A percentile compares a stretch with the other conserved stretches of the same genome.
These are phyloP conservation scores for Elymus sibiricus DNA, from an alignment of 176 grass and related monocot species.

Conservation along the genomic window DNA sequence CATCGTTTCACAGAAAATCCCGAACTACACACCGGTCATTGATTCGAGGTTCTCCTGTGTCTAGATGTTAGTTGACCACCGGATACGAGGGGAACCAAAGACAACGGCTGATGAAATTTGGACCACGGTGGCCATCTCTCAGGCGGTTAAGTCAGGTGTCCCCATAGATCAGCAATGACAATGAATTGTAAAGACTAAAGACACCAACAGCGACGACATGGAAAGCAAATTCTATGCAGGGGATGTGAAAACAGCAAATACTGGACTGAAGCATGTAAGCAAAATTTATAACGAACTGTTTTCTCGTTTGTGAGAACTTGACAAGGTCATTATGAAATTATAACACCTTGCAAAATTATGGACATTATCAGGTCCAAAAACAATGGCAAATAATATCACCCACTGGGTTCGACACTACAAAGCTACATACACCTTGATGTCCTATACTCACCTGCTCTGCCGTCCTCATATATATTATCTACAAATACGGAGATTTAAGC, in stretches of 20 bases:
- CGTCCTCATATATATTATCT: slow-evolving; percentile 21
- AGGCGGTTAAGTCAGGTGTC: no score
- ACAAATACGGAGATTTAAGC: slow-evolving; percentile 42
- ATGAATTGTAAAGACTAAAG: background rate
- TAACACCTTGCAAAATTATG: background rate
- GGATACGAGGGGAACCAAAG: no score
- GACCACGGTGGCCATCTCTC: no score
- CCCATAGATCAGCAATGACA: background rate
- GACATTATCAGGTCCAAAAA: slow-evolving; percentile 49
- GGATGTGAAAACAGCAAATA: background rate
- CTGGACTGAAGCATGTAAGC: background rate
- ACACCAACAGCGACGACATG: background rate
- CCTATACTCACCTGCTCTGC: slow-evolving; percentile 35
- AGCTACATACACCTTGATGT: slow-evolving; percentile 42
- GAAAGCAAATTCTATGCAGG: background rate
- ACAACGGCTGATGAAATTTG: no score
- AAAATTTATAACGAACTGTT: slow-evolving; percentile 15
- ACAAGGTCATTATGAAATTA: slow-evolving; percentile 26
- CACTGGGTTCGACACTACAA: slow-evolving; percentile 24
- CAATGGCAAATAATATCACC: slow-evolving; percentile 43
- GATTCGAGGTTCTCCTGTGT: no score
- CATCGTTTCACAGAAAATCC: no score
- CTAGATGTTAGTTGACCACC: no score
- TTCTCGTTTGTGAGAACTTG: slow-evolving; percentile 26
- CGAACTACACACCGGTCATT: no score